A percentile compares a stretch with the other conserved stretches of the same genome.
Conservation (phyloP, 1,284 basidiomycete genomes). For the Meripilus lineatus region DNA sequence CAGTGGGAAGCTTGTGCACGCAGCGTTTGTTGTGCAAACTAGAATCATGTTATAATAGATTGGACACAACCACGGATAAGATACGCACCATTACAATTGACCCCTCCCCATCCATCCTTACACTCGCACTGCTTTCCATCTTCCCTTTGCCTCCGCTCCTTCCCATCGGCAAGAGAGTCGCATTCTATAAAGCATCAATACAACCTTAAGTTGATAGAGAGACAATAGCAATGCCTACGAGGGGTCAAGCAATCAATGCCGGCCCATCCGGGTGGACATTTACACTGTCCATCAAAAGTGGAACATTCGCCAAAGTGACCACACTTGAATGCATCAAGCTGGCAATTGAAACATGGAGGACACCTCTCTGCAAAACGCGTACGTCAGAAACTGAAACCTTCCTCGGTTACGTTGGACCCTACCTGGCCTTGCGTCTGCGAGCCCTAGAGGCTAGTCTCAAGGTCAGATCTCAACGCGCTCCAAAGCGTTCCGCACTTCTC, state of each 20-base stretch:
- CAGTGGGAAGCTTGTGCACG: slow-evolving; percentile 76
- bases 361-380: slow-evolving; percentile 39
- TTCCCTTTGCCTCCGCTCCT: slow-evolving; percentile 76
- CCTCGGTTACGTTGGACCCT: no score
- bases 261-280: slow-evolving; percentile 88
- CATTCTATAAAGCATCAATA: slow-evolving; percentile 53
- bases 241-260: slow-evolving; percentile 86
- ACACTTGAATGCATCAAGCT: slow-evolving; percentile 78
- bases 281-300: slow-evolving; percentile 85
- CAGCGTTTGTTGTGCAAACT: slow-evolving; percentile 83
- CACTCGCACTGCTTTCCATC: slow-evolving; percentile 80
- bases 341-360: slow-evolving; percentile 83
- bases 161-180: slow-evolving; percentile 87
- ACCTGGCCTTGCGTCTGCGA: no score
- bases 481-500: no score
- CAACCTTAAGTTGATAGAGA: neutral
- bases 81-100: slow-evolving; percentile 91
- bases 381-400: no score
- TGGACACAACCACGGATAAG: neutral
- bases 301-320: slow-evolving; percentile 86
- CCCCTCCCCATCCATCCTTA: slow-evolving; percentile 90
- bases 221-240: slow-evolving; percentile 44
- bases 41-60: slow-evolving; percentile 14
- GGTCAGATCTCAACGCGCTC: no score
- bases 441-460: no score